phyloP scores from a whole-genome alignment of 306 rosid genomes.

The Cicer arietinum region DNA sequence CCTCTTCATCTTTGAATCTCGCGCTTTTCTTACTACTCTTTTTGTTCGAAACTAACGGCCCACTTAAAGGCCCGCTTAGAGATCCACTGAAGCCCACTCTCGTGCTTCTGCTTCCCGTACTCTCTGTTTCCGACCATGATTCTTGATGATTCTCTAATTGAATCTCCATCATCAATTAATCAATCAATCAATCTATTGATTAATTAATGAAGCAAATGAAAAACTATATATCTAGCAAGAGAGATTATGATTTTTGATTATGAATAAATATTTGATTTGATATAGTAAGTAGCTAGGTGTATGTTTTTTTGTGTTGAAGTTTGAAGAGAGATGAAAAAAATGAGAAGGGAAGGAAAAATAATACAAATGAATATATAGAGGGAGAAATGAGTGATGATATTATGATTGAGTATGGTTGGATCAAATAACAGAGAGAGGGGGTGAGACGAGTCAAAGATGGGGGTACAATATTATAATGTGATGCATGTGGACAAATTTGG shows the following conservation, averaged over 20 bases:
- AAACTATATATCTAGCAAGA: too few relatives aligned
- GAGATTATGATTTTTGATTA: too few relatives aligned
- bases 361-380: not conserved
- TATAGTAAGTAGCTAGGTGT: too few relatives aligned
- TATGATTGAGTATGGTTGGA: slow-evolving; percentile 15
- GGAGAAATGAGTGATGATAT: not conserved
- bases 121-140: slow-evolving; percentile 64
- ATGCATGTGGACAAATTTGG: slow-evolving; percentile 11
- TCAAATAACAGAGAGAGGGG: slow-evolving; percentile 17
- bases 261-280: too few relatives aligned
- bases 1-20: slow-evolving; percentile 59
- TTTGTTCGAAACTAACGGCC: slow-evolving; percentile 57
- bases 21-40: slow-evolving; percentile 59
- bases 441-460: slow-evolving; percentile 25
- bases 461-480: not conserved
- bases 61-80: slow-evolving; percentile 68
- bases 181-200: too few relatives aligned
- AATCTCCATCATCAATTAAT: slow-evolving; percentile 59
- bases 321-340: not conserved
- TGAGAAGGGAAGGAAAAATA: not conserved
- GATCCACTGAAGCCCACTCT: slow-evolving; percentile 74
- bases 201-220: too few relatives aligned
- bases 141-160: slow-evolving; percentile 54
- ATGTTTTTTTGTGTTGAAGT: too few relatives aligned
- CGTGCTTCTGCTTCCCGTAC: slow-evolving; percentile 53